Conservation (phyloP, 352 stramenopile genomes). For the Thraustochytrium sp. region DNA sequence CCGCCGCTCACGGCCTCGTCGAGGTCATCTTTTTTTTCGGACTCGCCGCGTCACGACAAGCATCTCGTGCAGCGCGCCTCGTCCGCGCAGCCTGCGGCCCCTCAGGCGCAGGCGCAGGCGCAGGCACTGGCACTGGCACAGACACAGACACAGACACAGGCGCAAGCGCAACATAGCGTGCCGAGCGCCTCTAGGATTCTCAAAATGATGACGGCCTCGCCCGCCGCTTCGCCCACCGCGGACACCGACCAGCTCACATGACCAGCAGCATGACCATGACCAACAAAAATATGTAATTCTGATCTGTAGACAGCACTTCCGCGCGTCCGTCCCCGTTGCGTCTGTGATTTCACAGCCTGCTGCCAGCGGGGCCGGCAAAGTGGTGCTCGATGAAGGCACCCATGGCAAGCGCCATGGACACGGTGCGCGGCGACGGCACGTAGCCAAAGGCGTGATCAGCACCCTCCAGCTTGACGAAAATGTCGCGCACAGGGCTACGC, state of each 20-base stretch:
- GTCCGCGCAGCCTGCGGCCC: too few species aligned
- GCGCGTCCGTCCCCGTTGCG: too few species aligned
- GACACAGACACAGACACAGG: too few species aligned
- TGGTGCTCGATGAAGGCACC: slow-evolving; percentile 30
- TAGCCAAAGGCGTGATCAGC: slow-evolving; percentile 40
- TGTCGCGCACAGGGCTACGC: slow-evolving; percentile 7
- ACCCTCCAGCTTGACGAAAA: slow-evolving; percentile 31
- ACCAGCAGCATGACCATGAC: background rate
- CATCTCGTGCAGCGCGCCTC: too few species aligned
- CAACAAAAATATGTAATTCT: background rate
- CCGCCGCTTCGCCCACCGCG: background rate
- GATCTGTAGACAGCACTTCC: too few species aligned
- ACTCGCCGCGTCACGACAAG: too few species aligned
- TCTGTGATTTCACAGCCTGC: background rate
- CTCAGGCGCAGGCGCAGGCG: too few species aligned
- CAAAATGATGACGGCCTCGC: background rate
- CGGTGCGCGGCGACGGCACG: slow-evolving; percentile 3
- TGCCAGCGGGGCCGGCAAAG: background rate
- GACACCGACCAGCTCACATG: background rate
- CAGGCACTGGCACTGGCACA: too few species aligned
- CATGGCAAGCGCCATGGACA: slow-evolving; percentile 24
- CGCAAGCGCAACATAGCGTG: too few species aligned
- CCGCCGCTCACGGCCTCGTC: too few species aligned
- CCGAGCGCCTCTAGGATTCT: background rate
- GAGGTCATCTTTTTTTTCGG: too few species aligned